Base-by-base conservation (phyloP, 768 basidiomycete genomes). In the Infundibulicybe gibba region DNA sequence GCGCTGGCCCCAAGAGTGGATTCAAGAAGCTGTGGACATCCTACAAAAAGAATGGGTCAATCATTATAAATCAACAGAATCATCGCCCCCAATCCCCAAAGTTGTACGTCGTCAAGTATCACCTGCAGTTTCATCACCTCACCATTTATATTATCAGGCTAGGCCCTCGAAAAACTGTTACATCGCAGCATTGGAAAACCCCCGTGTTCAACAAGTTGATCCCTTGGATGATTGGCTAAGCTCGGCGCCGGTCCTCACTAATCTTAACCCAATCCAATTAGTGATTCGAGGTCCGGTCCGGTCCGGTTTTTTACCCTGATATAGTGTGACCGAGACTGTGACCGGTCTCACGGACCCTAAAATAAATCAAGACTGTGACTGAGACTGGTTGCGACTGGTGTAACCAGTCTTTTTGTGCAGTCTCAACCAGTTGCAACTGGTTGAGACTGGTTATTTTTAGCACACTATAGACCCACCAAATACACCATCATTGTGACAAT, bases 1-100 rank as follows among this genome's bases (percentile, higher is more conserved):
- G 6, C 21, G 43, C 2, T 64, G 64, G 64, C 41, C 43, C 14
- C 30, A 39, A 1, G 55, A 51, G 2, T 66, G 64, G 66, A 67
- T 65, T 43, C n/a, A 42, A 0, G 48, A 41, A 2, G 64, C 63
- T 0, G 33, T 52, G 34, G 19, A 39, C 6, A 15, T 66, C 9
- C 45, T 56, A 3, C 35, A 45, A 17, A 39, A 41, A 16, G 53
- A 59, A 39, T 66, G 53, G 50, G n/a, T n/a, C n/a, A 12, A 43
- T 12, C 33, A 49, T 30, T 60, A 59, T 47, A 57, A 58, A 41
- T 47, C 49, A n/a, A 13, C 4, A n/a, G n/a, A n/a, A n/a, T n/a
- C n/a, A n/a, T n/a, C n/a, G n/a, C n/a, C n/a, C n/a, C n/a, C n/a
- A n/a, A n/a, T n/a, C n/a, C n/a, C n/a, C n/a, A n/a, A n/a, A n/a